These are phyloP conservation scores for Moringa oleifera DNA, from an alignment of 345 rosid genomes.

Conservation along the genomic window DNA sequence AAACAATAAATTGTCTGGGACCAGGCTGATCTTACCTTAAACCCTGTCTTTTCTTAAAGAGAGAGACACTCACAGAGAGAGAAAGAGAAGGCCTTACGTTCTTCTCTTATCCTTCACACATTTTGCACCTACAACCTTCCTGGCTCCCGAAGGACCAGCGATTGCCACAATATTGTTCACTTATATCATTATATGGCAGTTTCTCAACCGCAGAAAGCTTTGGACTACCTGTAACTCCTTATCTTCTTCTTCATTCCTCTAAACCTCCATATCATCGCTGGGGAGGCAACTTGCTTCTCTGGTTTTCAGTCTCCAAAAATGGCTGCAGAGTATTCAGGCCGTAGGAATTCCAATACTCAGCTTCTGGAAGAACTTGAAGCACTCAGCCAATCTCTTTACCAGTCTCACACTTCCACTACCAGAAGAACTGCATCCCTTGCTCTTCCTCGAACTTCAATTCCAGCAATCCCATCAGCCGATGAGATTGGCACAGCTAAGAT, in stretches of 20 bases:
- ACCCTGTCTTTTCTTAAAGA: conserved; percentile 13
- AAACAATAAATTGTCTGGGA: conserved; percentile 16
- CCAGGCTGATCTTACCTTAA: conserved; percentile 12
- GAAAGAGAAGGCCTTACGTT: conserved; percentile 15
- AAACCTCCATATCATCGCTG: neutral
- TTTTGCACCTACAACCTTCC: conserved; percentile 8
- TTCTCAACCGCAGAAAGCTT: conserved; percentile 20
- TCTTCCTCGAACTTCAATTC: conserved; percentile 67
- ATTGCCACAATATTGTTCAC: conserved; percentile 1
- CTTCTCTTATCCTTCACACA: conserved; percentile 33
- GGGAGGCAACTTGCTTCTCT: neutral
- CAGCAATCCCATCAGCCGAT: conserved; percentile 29
- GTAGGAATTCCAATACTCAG: conserved; percentile 62
- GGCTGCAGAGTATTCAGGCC: conserved; percentile 45
- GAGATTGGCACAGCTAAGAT: conserved; percentile 24
- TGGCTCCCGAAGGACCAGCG: conserved; percentile 20
- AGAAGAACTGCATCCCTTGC: conserved; percentile 82
- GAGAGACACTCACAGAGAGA: no score
- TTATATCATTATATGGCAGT: conserved; percentile 2
- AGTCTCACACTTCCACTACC: conserved; percentile 35
- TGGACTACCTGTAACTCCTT: conserved; percentile 8
- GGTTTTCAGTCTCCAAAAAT: conserved; percentile 6
- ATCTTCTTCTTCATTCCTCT: conserved; percentile 16
- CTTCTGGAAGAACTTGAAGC: conserved; percentile 82
- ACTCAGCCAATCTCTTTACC: conserved; percentile 76